A percentile compares a stretch with the other conserved stretches of the same genome.
These are phyloP conservation scores for Xylariaceae sp. DNA, from an alignment of 2,329 filamentous ascomycete genomes.

Conservation along the genomic window DNA sequence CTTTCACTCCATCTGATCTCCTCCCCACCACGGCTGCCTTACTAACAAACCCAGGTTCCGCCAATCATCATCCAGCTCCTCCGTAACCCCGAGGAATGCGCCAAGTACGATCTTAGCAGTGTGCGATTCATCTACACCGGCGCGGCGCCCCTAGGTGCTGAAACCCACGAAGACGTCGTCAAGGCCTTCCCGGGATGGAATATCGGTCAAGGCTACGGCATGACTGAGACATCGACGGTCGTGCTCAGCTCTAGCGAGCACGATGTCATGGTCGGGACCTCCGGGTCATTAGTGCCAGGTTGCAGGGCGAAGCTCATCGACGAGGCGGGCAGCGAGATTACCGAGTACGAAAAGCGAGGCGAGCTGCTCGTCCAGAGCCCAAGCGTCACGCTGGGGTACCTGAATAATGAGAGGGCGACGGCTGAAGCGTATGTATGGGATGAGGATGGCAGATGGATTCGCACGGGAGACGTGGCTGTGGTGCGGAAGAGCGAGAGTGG, in stretches of 20 bases:
- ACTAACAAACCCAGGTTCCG: constrained; percentile 53
- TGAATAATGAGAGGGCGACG: constrained; percentile 81
- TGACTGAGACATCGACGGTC: constrained; percentile 75
- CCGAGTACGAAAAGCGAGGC: constrained; percentile 61
- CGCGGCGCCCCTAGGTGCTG: constrained; percentile 71
- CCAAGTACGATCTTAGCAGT: constrained; percentile 67
- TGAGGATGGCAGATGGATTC: constrained; percentile 70
- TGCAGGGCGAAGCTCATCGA: constrained; percentile 63
- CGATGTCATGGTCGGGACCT: constrained; percentile 69
- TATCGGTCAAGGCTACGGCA: constrained; percentile 67
- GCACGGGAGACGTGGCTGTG: constrained; percentile 80
- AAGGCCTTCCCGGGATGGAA: constrained; percentile 45
- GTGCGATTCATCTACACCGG: constrained; percentile 66
- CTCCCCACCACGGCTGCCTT: background rate
- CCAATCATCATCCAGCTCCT: constrained; percentile 77
- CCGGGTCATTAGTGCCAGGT: constrained; percentile 64
- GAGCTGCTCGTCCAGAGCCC: constrained; percentile 78
- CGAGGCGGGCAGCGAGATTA: constrained; percentile 66
- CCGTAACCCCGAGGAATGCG: constrained; percentile 56
- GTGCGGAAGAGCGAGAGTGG: constrained; percentile 60
- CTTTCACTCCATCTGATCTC: background rate
- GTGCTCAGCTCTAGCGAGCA: constrained; percentile 54
- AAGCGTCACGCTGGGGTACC: constrained; percentile 74
- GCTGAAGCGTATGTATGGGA: constrained; percentile 69
- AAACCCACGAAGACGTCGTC: constrained; percentile 57